Base-by-base conservation (phyloP, 768 basidiomycete genomes). In the Asterophora parasitica region DNA sequence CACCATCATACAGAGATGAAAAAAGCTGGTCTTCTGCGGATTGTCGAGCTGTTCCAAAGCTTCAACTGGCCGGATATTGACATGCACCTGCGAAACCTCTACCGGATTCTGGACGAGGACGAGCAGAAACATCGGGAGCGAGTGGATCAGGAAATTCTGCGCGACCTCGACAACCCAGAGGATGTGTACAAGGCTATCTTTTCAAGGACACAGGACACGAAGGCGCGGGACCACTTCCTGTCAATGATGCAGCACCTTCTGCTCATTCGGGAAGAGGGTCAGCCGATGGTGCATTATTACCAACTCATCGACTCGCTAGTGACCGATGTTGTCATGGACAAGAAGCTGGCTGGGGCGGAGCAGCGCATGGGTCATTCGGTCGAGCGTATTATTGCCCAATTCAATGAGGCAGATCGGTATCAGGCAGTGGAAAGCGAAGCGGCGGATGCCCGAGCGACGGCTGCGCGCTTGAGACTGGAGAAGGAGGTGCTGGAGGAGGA, bases 211-310 rank as follows among this genome's bases (percentile, higher is more conserved):
- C 75, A 82, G 50, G 85, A 85, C 35, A 82, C 87, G 11, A 81
- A 80, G 49, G 92, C 93, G 5, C 74, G 77, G 55, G 83, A 88
- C 53, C 84, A 94, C 62, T 88, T 99, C 63, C 71, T 94, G 34
- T 90, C 91, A n/a, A 87, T 92, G 65, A 80, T 98, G 78, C 92
- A 92, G 61, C 93, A 97, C 66, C 65, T 99, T 48, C 74, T 97
- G 15, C 79, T 98, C 55, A 88, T 98, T 55, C 81, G 87, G 45
- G 88, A 91, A 57, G 91, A 97, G 55, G 90, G 86, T 4, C 84
- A 85, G 30, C 75, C 83, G 20, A 79, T 91, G 66, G 82, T 83
- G 35, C 88, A 92, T 54, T 89, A 94, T 63, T 97, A 88, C 65
- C 91, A 91, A 63, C 78, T 99, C 31, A 75, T 99, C 54, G 92